These are phyloP conservation scores for Bipolaris gigantea DNA, from an alignment of 2,329 filamentous ascomycete genomes.

Conservation along the genomic window DNA sequence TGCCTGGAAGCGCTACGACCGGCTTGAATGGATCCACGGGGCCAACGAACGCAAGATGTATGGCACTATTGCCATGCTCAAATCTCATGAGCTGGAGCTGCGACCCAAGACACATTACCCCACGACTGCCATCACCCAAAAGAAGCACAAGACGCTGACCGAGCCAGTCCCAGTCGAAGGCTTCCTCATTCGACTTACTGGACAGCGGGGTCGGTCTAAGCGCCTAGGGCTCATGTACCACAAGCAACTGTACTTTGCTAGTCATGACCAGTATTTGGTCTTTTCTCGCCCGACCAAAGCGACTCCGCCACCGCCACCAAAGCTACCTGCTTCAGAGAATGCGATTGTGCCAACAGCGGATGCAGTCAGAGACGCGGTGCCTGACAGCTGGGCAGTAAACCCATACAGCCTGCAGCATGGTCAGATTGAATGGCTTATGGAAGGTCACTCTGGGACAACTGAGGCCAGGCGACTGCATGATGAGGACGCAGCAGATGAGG, in stretches of 20 bases:
- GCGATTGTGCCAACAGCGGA: constrained; percentile 56
- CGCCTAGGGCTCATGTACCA: constrained; percentile 63
- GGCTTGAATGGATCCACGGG: constrained; percentile 69
- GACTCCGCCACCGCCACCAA: constrained; percentile 60
- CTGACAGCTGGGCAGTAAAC: constrained; percentile 63
- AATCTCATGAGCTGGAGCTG: constrained; percentile 67
- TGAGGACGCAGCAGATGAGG: constrained; percentile 61
- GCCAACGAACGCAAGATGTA: constrained; percentile 69
- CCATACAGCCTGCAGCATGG: constrained; percentile 61
- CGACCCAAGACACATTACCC: constrained; percentile 68
- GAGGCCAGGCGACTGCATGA: constrained; percentile 56
- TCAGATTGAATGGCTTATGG: constrained; percentile 59
- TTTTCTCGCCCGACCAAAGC: constrained; percentile 64
- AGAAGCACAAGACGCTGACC: constrained; percentile 49
- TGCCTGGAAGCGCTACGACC: constrained; percentile 70
- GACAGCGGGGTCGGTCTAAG: constrained; percentile 62
- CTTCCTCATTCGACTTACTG: constrained; percentile 66
- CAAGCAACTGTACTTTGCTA: constrained; percentile 67
- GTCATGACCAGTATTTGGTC: constrained; percentile 64
- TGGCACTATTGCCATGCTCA: constrained; percentile 67
- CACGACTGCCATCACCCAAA: constrained; percentile 50
- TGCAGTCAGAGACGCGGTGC: constrained; percentile 60
- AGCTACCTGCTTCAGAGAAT: constrained; percentile 49
- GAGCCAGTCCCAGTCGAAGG: constrained; percentile 68
- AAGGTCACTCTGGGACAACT: constrained; percentile 46